These are phyloP conservation scores for Jasminum sambac DNA, from an alignment of 257 asterid species.

Conservation along the genomic window DNA sequence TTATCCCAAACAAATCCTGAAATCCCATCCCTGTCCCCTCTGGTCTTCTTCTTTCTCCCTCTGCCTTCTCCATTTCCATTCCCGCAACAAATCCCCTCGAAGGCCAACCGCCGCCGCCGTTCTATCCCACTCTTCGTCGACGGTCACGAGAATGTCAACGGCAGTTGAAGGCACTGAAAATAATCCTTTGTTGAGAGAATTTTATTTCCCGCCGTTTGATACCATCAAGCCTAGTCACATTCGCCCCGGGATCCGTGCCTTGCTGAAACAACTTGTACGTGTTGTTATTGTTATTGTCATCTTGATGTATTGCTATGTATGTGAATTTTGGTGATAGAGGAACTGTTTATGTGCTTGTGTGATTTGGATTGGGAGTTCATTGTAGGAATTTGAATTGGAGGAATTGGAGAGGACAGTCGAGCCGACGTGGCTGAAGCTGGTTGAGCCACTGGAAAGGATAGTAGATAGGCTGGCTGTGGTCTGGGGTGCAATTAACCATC, in stretches of 20 bases:
- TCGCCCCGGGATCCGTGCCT: constrained; percentile 50
- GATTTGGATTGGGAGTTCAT: neutral
- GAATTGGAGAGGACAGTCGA: constrained; percentile 46
- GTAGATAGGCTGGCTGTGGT: constrained; percentile 42
- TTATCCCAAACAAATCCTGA: constrained; percentile 34
- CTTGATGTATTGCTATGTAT: neutral
- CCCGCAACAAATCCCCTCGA: constrained; percentile 18
- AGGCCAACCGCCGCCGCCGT: constrained; percentile 27
- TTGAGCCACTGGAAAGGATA: constrained; percentile 56
- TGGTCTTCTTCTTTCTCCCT: constrained; percentile 80
- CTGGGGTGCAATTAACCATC: constrained; percentile 51
- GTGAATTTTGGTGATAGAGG: neutral
- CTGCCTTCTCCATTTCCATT: constrained; percentile 52
- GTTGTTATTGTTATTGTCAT: neutral
- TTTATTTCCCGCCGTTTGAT: constrained; percentile 90
- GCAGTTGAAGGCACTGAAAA: constrained; percentile 32
- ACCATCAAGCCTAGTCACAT: constrained; percentile 45
- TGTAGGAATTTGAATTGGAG: constrained; percentile 43
- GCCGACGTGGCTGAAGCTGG: constrained; percentile 53
- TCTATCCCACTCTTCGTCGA: constrained; percentile 48
- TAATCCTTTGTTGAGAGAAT: constrained; percentile 75
- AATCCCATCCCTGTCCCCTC: constrained; percentile 75
- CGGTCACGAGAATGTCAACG: constrained; percentile 22
- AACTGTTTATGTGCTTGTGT: neutral
- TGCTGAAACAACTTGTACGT: constrained; percentile 42